Evolutionary conservation across 2,329 filamentous ascomycete species (phyloP), one percentile per base, ranked within the genome.

Genomic region (Davidsoniella australis): DNA sequence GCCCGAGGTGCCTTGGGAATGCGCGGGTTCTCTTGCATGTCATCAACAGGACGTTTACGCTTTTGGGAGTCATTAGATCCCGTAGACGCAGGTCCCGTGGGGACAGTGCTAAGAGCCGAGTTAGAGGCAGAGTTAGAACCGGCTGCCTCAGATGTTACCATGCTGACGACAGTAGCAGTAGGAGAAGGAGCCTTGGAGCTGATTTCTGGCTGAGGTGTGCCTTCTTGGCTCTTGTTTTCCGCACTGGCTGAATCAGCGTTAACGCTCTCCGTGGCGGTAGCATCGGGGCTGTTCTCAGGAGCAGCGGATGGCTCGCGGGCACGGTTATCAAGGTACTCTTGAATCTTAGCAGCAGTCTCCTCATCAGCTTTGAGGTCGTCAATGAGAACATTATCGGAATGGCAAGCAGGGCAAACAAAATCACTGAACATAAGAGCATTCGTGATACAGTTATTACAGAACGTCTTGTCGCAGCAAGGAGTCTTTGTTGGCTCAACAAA

Each of bases 401-500:
- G 78, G 71, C 91, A 98, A 58, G 80, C 81, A 56, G 91, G 91
- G 66, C 91, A 98, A 66, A 88, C 73, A 68, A 98, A 87, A 74
- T 98, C 91, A 76, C 83, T 91, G 72, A 96, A 88, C 68, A 95
- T 89, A 67, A 98, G 80, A 67, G 88, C 85, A 76, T 94, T 94
- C 64, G 91, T 93, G 68, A 98, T 95, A 82, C 91, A 98, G 65
- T 95, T 87, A 77, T 91, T 91, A 75, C 91, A 98, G 73, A 94
- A 98, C 63, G 88, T 95, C 76, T 84, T 93, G 69, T 84, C 78
- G 73, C 91, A 98, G 76, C 91, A 98, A 57, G 91, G 89, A 62
- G 91, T 96, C 77, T 94, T 94, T 75, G 93, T 91, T 75, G 91
- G 89, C 65, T 95, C 86, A 79, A 93, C 81, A 69, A 96, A 95